Percentiles rank a stretch among this genome's conserved stretches.
These are phyloP conservation scores for Aspergillus asperescens DNA, from an alignment of 495 filamentous ascomycete species.

Conservation along the genomic window DNA sequence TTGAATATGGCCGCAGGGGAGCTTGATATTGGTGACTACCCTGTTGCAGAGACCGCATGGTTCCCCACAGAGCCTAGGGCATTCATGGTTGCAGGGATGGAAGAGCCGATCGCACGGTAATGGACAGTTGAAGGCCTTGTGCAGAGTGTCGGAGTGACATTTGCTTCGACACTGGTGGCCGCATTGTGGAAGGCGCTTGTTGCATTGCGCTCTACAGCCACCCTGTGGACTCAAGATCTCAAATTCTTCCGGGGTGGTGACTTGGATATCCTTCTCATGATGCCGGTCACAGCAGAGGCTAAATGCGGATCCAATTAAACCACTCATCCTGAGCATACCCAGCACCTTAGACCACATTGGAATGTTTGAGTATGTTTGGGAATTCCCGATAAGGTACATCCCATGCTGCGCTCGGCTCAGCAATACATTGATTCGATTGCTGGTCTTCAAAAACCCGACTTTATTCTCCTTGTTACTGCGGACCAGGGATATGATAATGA, in stretches of 20 bases:
- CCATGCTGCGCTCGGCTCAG: slow-evolving; percentile 69
- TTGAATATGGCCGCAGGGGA: slow-evolving; percentile 59
- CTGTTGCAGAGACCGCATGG: slow-evolving; percentile 47
- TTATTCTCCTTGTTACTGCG: slow-evolving; percentile 59
- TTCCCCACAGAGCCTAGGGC: slow-evolving; percentile 57
- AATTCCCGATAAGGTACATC: slow-evolving; percentile 80
- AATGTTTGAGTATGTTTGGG: slow-evolving; percentile 48
- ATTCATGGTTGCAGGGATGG: slow-evolving; percentile 57
- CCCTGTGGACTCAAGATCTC: slow-evolving; percentile 58
- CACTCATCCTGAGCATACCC: slow-evolving; percentile 41
- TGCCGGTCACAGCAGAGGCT: slow-evolving; percentile 65
- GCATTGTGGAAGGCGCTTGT: slow-evolving; percentile 53
- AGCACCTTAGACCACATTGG: slow-evolving; percentile 68
- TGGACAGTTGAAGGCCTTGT: slow-evolving; percentile 58
- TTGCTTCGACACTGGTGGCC: slow-evolving; percentile 64
- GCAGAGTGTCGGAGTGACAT: slow-evolving; percentile 64
- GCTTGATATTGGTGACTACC: slow-evolving; percentile 30
- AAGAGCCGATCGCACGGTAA: slow-evolving; percentile 53
- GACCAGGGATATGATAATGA: slow-evolving; percentile 72
- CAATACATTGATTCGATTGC: slow-evolving; percentile 77
- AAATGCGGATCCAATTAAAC: slow-evolving; percentile 50
- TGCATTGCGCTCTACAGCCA: slow-evolving; percentile 59
- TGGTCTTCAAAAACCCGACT: slow-evolving; percentile 66
- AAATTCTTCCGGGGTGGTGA: slow-evolving; percentile 60
- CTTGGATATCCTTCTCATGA: slow-evolving; percentile 49